Evolutionary conservation across 2,329 filamentous ascomycete genomes (phyloP), one percentile per base, ranked within the genome.

Genomic region (Fusarium lyarnte): DNA sequence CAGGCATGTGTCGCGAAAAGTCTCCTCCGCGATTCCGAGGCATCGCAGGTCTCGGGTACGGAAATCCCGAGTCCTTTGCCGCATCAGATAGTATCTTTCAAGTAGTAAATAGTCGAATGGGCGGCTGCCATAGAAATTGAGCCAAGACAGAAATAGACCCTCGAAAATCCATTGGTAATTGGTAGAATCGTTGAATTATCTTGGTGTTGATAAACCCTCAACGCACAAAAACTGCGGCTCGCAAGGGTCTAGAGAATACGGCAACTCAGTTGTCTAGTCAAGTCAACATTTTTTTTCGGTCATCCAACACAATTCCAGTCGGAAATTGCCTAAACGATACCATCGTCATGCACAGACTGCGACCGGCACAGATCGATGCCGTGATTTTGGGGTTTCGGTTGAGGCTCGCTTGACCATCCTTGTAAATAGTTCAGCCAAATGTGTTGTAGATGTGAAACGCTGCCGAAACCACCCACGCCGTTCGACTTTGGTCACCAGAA

Each of bases 41-140:
- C 63, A 57, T 39, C 53, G 54, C 29, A 27, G 53, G 74, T 76
- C 71, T 76, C 74, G 73, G 73, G 69, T 77, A 60, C 47, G 73
- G 33, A 69, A 74, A 76, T 77, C 71, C 74, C 73, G 74, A 63
- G 33, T 29, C 46, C 43, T 58, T 63, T 57, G 46, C 47, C 39
- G 53, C 60, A 58, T 25, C 39, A 25, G 29, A 53, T 27, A 36
- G 21, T 12, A 43, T 21, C 36, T 21, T 25, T 23, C 36, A 27
- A 8, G 4, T 45, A 17, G 33, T 42, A 27, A 43, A 25, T 19
- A 43, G n/a, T 38, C 11, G 42, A 45, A 42, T 13, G 52, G 17
- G 17, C 8, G 35, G 14, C 21, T 57, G 27, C 23, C 36, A 7
- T 35, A 25, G 11, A 33, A 12, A 27, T 19, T 17, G 31, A 6